Evolutionary conservation across 2,329 filamentous ascomycete species (phyloP).

Genomic region (Penicillium sp.): DNA sequence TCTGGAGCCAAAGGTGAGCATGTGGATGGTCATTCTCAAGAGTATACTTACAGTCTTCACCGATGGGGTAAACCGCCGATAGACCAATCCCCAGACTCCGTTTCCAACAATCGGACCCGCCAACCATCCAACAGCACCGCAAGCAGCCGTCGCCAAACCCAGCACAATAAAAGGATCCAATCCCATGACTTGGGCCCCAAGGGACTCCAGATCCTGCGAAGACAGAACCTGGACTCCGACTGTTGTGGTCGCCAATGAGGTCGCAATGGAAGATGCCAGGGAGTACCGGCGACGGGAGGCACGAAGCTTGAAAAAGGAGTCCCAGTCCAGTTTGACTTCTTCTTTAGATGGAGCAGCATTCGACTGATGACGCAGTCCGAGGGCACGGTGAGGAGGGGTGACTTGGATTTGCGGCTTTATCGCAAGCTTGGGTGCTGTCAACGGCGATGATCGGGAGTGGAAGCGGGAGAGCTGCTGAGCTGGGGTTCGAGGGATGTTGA

Average conservation of each 20-base stretch:
- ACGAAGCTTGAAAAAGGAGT: slow-evolving; percentile 86
- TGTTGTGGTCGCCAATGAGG: slow-evolving; percentile 57
- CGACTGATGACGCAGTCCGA: slow-evolving; percentile 25
- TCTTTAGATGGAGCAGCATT: slow-evolving; percentile 27
- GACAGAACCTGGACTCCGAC: slow-evolving; percentile 53
- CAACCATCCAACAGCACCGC: slow-evolving; percentile 79
- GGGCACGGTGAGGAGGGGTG: slow-evolving; percentile 5
- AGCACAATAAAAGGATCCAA: slow-evolving; percentile 83
- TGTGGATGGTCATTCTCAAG: background rate
- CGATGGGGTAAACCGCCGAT: slow-evolving; percentile 63
- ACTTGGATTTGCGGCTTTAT: slow-evolving; percentile 8
- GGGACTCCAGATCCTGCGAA: slow-evolving; percentile 61
- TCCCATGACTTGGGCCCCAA: slow-evolving; percentile 64
- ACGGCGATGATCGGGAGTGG: slow-evolving; percentile 16
- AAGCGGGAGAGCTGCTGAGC: slow-evolving; percentile 24
- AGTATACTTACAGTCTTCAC: slow-evolving; percentile 58
- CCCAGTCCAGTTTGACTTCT: slow-evolving; percentile 64
- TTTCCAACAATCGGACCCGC: slow-evolving; percentile 77
- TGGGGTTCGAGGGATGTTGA: slow-evolving; percentile 19
- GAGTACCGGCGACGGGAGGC: slow-evolving; percentile 79
- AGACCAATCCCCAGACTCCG: slow-evolving; percentile 68
- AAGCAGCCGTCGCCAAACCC: slow-evolving; percentile 70
- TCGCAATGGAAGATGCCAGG: slow-evolving; percentile 66
- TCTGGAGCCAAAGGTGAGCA: slow-evolving; percentile 44
- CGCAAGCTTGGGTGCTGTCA: slow-evolving; percentile 13